phyloP scores from a whole-genome alignment of 1,139 yeast genomes.

The Kluyveromyces marxianus region DNA sequence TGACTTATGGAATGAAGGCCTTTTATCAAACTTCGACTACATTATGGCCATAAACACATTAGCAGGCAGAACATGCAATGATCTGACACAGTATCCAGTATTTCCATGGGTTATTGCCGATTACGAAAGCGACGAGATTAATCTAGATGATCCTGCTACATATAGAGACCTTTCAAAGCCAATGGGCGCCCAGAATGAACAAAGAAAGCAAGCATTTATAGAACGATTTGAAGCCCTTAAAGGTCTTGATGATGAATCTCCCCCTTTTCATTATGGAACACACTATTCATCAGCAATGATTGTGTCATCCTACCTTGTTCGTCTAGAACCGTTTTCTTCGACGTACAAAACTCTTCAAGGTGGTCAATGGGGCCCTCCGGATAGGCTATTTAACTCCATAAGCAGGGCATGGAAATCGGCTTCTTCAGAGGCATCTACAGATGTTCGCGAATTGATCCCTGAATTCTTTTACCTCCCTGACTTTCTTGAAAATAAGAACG shows the following conservation, averaged over 20 bases:
- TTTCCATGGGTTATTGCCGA: conserved; percentile 89
- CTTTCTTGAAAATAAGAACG: conserved; percentile 54
- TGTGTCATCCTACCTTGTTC: conserved; percentile 66
- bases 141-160: conserved; percentile 49
- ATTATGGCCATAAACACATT: conserved; percentile 69
- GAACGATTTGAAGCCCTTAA: conserved; percentile 65
- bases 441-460: conserved; percentile 78
- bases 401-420: conserved; percentile 75
- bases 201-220: conserved; percentile 52
- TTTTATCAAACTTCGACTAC: conserved; percentile 73
- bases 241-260: conserved; percentile 42
- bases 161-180: conserved; percentile 76
- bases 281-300: conserved; percentile 92
- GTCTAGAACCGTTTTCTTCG: conserved; percentile 72
- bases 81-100: conserved; percentile 79
- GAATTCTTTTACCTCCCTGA: conserved; percentile 80
- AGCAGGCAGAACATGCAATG: conserved; percentile 84
- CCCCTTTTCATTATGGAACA: conserved; percentile 86
- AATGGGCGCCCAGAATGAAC: conserved; percentile 74
- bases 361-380: conserved; percentile 83
- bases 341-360: conserved; percentile 74
- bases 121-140: conserved; percentile 57
- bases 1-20: conserved; percentile 64
- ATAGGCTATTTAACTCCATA: conserved; percentile 64
- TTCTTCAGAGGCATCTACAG: conserved; percentile 70